Base-by-base conservation (phyloP, 306 rosid genomes). In the Medicago ruthenica region DNA sequence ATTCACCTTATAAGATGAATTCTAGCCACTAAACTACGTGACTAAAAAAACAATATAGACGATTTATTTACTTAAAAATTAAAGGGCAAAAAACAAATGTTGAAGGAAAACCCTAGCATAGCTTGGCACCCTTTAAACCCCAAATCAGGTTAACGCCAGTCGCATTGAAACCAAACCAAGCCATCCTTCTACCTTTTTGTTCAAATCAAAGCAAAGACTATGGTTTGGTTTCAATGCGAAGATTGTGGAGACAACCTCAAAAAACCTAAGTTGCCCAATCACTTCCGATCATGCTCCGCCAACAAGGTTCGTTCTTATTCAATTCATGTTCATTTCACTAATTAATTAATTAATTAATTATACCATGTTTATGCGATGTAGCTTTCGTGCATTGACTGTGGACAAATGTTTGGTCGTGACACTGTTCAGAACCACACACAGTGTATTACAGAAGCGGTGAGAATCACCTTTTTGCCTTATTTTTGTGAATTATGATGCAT, bases 161-260 rank as follows among this genome's bases (percentile, higher is more conserved):
- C 17, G 81, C 79, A 18, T 27, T 27, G 31, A 27, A 27, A 27
- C 31, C 31, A 54, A 48, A 53, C 67, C 16, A 17, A 69, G 36
- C 44, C 4, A 47, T 5, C 78, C 1, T 9, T 41, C n/a, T 9
- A 41, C 20, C 48, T 1, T n/a, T 9, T 9, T 1, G 12, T 7
- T 4, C 0, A 20, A n/a, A 39, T 55, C 64, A 54, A 53, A 53
- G 9, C 64, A 18, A 20, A 61, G 6, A 34, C 27, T 6, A 93
- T 93, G 98, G 98, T 93, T 80, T 93, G 98, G 98, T 93, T 93
- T 86, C 97, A 93, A 77, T 93, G 97, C 80, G 98, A 93, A 77
- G 97, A 89, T 68, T 93, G 98, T 14, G 97, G 98, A 4, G 98
- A 93, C 83, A 88, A 93, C 48, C 88, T 93, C 67, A 93, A 91